Base-by-base conservation (phyloP, 73 alveolate species). In the Uronychia setigera region DNA sequence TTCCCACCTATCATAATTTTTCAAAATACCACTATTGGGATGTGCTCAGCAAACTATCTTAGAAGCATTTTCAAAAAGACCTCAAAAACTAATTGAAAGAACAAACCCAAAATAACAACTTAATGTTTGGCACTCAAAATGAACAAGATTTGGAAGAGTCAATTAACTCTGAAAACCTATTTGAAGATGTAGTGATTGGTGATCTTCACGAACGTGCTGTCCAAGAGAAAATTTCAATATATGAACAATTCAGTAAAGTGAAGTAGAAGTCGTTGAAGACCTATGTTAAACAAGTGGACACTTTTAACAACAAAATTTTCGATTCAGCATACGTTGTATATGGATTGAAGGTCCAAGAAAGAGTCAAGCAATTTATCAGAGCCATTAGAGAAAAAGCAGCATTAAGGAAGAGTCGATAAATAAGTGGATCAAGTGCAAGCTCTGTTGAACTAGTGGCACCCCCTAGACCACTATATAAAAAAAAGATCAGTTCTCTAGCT, bases 1-100 rank as follows among this genome's bases (percentile, higher is more conserved):
- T 59, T n/a, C 90, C 90, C 14, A 28, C 76, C 31, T 83, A 83
- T 76, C 0, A 74, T 26, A 74, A 11, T 5, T 83, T 83, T 79
- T 0, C 34, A 25, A 1, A 11, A 25, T 83, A 83, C 34, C 74
- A 83, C 79, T 83, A 60, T 79, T 77, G 74, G 79, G 90, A 83
- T 31, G 34, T 83, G 31, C 84, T 83, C 35, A 83, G 58, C n/a
- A 83, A 75, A 35, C 33, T 74, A 26, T 31, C 32, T 30, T 81
- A 60, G 31, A 58, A 57, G 33, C 34, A 59, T 83, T 58, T 74
- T 26, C 32, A 33, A 25, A 81, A 74, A 1, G 35, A 33, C 46
- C 46, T 83, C 26, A 26, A 75, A 28, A 32, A 74, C 26, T 19
- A 30, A 76, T n/a, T n/a, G 89, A 82, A 31, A 33, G 67, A 5